phyloP scores from a whole-genome alignment of 2,329 filamentous ascomycete genomes.

The Neodidymelliopsis sp. region DNA sequence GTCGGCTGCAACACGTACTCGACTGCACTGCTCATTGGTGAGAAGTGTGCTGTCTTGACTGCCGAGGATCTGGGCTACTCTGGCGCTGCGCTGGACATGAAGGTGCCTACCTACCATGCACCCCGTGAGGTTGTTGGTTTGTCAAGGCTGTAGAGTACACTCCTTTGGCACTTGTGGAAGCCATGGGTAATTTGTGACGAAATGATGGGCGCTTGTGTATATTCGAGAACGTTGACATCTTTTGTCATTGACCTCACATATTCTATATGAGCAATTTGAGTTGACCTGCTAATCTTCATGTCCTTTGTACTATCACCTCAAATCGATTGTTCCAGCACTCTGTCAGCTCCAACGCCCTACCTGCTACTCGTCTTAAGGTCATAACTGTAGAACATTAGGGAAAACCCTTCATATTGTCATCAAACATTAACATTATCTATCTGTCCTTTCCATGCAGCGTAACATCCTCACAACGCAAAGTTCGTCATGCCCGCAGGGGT shows the following conservation, averaged over 20 bases:
- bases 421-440: too few species aligned
- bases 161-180: background rate
- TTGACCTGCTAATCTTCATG: too few species aligned
- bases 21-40: constrained; percentile 76
- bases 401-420: too few species aligned
- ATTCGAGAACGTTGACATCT: background rate
- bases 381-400: too few species aligned
- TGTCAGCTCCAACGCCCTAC: too few species aligned
- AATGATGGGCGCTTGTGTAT: background rate
- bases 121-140: constrained; percentile 55
- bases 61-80: constrained; percentile 79
- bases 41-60: constrained; percentile 74
- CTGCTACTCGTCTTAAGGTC: too few species aligned
- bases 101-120: constrained; percentile 63
- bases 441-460: too few species aligned
- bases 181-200: background rate
- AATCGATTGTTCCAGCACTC: too few species aligned
- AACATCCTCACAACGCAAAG: constrained; percentile 39
- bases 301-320: too few species aligned
- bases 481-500: constrained; percentile 46
- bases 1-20: constrained; percentile 69
- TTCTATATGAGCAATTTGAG: too few species aligned
- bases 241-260: background rate
- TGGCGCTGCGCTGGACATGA: constrained; percentile 78
- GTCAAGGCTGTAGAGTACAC: constrained; percentile 48